A percentile compares a stretch with the other conserved stretches of the same genome.
These are phyloP conservation scores for Populus deltoides DNA, from an alignment of 345 rosid genomes.

Conservation along the genomic window DNA sequence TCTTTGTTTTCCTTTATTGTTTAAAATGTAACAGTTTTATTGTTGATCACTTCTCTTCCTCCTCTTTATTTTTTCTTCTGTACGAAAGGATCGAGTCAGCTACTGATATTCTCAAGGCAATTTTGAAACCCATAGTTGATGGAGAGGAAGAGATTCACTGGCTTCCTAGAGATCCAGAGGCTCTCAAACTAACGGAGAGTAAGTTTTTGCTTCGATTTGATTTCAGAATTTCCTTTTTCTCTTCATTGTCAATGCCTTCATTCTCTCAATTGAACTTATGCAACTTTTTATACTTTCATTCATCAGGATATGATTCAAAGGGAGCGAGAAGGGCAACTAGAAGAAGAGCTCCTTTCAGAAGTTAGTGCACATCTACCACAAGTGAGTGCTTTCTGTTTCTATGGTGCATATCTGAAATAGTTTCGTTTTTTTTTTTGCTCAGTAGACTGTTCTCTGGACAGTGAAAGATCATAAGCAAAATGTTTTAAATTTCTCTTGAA, in stretches of 20 bases:
- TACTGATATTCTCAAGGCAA: slow-evolving; percentile 76
- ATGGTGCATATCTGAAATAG: background rate
- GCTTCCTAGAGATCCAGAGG: slow-evolving; percentile 79
- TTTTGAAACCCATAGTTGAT: slow-evolving; percentile 63
- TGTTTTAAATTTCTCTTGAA: background rate
- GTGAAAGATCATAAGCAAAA: background rate
- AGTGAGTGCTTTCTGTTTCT: slow-evolving; percentile 35
- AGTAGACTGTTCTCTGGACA: slow-evolving; percentile 1
- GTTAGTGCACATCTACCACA: slow-evolving; percentile 87
- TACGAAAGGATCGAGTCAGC: slow-evolving; percentile 87
- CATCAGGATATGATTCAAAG: slow-evolving; percentile 60
- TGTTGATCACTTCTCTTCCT: background rate
- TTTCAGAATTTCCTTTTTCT: background rate
- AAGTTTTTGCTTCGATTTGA: slow-evolving; percentile 9
- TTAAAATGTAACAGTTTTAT: background rate
- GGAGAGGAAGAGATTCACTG: slow-evolving; percentile 67
- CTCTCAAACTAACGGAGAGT: slow-evolving; percentile 75
- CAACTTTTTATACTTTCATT: background rate
- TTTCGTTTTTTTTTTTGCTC: slow-evolving; percentile 1
- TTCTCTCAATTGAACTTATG: background rate
- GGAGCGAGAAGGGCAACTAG: slow-evolving; percentile 77
- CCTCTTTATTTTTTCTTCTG: background rate
- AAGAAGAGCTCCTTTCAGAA: slow-evolving; percentile 91
- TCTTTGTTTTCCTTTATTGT: background rate
- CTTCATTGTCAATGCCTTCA: background rate